Evolutionary conservation across 306 rosid genomes (phyloP), one percentile per base, ranked within the genome.

Genomic region (Cicer pinnatifidum): DNA sequence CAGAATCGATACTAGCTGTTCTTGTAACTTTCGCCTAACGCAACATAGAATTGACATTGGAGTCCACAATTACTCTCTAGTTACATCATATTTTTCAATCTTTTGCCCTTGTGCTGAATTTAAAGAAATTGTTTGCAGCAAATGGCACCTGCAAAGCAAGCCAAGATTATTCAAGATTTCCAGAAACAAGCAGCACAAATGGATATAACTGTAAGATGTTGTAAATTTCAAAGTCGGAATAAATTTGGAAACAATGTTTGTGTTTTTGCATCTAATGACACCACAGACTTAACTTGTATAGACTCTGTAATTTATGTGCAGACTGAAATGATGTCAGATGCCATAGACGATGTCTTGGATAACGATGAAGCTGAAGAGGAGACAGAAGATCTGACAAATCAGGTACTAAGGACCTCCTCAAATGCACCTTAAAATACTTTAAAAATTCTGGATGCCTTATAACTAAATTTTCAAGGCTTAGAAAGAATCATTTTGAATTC

Each of bases 321-420:
- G 99, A 90, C 92, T 70, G 99, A 94, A 88, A 94, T 94, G 99
- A 94, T 91, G 90, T 90, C 99, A 10, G 99, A 94, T 28, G 64
- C 99, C 76, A 89, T 94, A 79, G 97, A 94, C 80, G 96, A 87
- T 87, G 89, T 96, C 44, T 53, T 94, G 83, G 99, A 94, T 82
- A 20, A 82, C 78, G 97, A 94, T 65, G 97, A 88, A 80, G 99
- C 99, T 45, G 99, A 94, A 86, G 99, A 91, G 69, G 99, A 94
- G 87, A 84, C 95, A 1, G 99, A 94, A 0, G 99, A 89, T 69
- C 90, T 91, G 80, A 94, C 99, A 46, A 90, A 91, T 58, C 97
- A 94, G 90, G 97, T 89, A 60, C 12, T 68, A 65, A 58, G 63
- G 77, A 72, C 75, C 64, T 70, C 67, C 3, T 39, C 37, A 54